phyloP scores from a whole-genome alignment of 306 rosid genomes.

The Cicer cuneatum region DNA sequence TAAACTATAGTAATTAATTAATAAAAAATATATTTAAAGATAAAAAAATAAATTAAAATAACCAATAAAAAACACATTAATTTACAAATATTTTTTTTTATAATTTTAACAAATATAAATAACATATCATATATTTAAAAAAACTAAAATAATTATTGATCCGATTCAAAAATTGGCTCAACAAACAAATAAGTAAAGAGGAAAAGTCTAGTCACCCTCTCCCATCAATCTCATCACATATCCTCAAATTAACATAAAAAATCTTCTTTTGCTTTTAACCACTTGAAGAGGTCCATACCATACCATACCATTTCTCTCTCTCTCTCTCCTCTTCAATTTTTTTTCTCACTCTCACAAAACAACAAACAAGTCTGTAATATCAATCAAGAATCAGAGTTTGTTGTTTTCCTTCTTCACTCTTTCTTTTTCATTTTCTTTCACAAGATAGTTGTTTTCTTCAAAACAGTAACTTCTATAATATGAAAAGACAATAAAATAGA shows the following conservation, averaged over 20 bases:
- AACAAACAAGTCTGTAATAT: slow-evolving; percentile 44
- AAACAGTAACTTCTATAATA: slow-evolving; percentile 47
- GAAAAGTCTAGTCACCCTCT: slow-evolving; percentile 65
- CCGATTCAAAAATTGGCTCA: slow-evolving; percentile 22
- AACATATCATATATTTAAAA: no score
- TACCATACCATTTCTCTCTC: background rate
- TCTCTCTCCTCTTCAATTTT: background rate
- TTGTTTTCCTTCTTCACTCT: slow-evolving; percentile 37
- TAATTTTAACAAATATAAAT: no score
- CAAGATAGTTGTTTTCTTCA: slow-evolving; percentile 51
- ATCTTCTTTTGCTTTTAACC: slow-evolving; percentile 53
- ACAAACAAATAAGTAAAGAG: slow-evolving; percentile 51
- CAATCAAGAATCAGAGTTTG: slow-evolving; percentile 51
- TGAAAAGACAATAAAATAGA: slow-evolving; percentile 26
- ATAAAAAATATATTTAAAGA: no score
- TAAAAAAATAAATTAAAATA: no score
- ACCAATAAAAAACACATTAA: no score
- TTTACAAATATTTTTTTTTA: no score
- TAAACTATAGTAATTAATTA: no score
- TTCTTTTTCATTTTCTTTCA: slow-evolving; percentile 40
- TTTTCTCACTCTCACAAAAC: slow-evolving; percentile 9
- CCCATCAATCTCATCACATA: slow-evolving; percentile 77
- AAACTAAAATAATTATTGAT: no score
- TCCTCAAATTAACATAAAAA: slow-evolving; percentile 39
- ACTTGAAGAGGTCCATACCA: slow-evolving; percentile 44